Conservation (phyloP, 805 yeast species). For the Sungouiozyma intestinalis region DNA sequence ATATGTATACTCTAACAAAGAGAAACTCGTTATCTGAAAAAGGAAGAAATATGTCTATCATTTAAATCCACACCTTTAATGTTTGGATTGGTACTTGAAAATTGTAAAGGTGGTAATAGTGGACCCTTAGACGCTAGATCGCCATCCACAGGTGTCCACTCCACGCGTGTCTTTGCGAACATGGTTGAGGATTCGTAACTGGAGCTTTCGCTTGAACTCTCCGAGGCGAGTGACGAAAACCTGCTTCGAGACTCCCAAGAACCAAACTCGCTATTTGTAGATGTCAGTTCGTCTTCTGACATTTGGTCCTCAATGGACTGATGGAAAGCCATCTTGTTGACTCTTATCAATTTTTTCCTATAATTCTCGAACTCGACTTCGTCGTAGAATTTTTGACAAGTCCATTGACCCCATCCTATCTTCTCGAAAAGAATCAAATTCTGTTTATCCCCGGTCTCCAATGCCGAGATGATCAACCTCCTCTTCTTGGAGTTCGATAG, state of each 20-base stretch:
- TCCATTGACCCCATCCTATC: slow-evolving; percentile 98
- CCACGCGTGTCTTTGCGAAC: background rate
- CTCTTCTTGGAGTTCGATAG: slow-evolving; percentile 81
- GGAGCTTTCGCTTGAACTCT: background rate
- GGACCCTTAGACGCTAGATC: background rate
- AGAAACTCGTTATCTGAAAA: background rate
- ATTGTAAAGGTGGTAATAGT: background rate
- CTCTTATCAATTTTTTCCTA: slow-evolving; percentile 32
- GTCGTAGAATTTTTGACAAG: slow-evolving; percentile 41
- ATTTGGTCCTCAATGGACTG: slow-evolving; percentile 3
- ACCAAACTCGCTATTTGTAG: background rate
- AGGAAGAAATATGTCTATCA: background rate
- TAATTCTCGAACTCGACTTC: slow-evolving; percentile 29
- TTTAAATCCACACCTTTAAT: background rate
- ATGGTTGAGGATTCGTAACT: background rate
- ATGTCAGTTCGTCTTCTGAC: background rate
- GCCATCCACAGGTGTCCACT: background rate
- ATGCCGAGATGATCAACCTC: slow-evolving; percentile 78
- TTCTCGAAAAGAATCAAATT: slow-evolving; percentile 65
- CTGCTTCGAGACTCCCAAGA: no score
- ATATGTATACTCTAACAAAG: no score
- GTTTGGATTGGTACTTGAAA: background rate
- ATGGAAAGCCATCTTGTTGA: slow-evolving; percentile 35
- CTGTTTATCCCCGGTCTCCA: slow-evolving; percentile 57
- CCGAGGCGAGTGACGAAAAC: background rate